Percentiles rank a stretch among this genome's conserved stretches.
Conservation (phyloP, 2,329 filamentous ascomycete species). For the Xenoacremonium recifei region DNA sequence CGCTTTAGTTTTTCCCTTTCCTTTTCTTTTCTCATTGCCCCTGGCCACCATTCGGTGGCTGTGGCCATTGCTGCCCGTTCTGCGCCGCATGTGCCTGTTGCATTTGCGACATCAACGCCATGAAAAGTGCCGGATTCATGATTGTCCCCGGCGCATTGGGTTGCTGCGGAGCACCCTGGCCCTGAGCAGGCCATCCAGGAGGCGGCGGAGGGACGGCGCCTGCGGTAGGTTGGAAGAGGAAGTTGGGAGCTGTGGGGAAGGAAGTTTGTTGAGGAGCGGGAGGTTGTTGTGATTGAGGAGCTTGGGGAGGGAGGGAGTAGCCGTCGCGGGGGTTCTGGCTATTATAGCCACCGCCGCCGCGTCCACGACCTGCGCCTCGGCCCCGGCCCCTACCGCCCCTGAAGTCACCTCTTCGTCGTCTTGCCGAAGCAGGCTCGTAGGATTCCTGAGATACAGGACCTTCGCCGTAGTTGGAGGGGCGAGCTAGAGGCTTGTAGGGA, state of each 20-base stretch:
- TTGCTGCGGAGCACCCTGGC: conserved; percentile 27
- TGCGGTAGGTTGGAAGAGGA: conserved; percentile 44
- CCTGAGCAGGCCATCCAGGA: conserved; percentile 33
- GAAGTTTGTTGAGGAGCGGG: conserved; percentile 17
- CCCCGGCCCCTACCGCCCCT: conserved; percentile 44
- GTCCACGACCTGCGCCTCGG: conserved; percentile 40
- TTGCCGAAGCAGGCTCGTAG: conserved; percentile 32
- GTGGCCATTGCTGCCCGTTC: conserved; percentile 26
- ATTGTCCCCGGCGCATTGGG: conserved; percentile 43
- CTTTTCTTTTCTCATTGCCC: conserved; percentile 17
- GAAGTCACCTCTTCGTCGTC: conserved; percentile 43
- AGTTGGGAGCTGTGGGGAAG: conserved; percentile 29
- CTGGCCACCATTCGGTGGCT: conserved; percentile 26
- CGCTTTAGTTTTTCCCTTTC: too few species aligned
- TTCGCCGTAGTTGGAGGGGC: conserved; percentile 63
- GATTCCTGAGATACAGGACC: conserved; percentile 42
- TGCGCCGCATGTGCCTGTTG: too few species aligned
- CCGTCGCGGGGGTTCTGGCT: conserved; percentile 32
- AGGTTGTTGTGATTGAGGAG: conserved; percentile 33
- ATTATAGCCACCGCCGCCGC: conserved; percentile 35
- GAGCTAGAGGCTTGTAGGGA: conserved; percentile 68
- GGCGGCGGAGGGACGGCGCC: conserved; percentile 42
- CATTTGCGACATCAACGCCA: conserved; percentile 46
- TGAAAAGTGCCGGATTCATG: conserved; percentile 59
- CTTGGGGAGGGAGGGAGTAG: conserved; percentile 40